Evolutionary conservation across 352 stramenopile genomes (phyloP).

Genomic region (Phytophthora europaea): DNA sequence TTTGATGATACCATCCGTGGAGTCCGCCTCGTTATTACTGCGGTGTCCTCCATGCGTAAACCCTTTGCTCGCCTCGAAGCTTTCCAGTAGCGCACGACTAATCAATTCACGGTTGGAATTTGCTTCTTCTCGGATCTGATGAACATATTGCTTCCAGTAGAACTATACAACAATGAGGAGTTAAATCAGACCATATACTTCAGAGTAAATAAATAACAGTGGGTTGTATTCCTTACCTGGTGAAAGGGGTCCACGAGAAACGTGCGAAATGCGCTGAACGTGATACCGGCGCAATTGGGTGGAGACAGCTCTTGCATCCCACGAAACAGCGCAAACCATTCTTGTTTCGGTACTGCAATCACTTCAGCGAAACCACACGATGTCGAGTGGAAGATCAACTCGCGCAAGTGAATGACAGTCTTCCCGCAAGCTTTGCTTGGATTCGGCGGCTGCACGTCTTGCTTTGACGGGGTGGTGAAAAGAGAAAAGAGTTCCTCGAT

Average conservation of each 20-base stretch:
- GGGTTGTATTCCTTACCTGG: conserved; percentile 29
- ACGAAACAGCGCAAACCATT: conserved; percentile 53
- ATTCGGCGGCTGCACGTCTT: background rate
- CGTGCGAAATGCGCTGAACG: conserved; percentile 42
- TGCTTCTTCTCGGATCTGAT: conserved; percentile 18
- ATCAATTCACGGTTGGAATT: conserved; percentile 22
- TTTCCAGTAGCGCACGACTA: conserved; percentile 9
- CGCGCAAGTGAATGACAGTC: conserved; percentile 21
- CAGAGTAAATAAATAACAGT: background rate
- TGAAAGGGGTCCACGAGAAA: conserved; percentile 58
- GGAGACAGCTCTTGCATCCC: conserved; percentile 40
- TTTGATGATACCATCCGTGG: background rate
- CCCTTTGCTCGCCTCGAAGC: conserved; percentile 14
- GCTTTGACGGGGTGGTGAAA: conserved; percentile 10
- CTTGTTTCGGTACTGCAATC: conserved; percentile 36
- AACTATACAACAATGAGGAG: conserved; percentile 23
- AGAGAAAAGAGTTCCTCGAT: conserved; percentile 36
- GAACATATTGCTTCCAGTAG: conserved; percentile 45
- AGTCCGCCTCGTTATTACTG: conserved; percentile 10
- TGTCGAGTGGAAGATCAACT: conserved; percentile 34
- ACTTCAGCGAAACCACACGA: conserved; percentile 28
- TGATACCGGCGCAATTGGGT: conserved; percentile 12
- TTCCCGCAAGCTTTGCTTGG: background rate
- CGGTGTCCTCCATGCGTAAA: background rate
- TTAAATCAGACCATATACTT: background rate